Evolutionary conservation across 2,329 filamentous ascomycete genomes (phyloP).

Genomic region (Fusarium begoniae): DNA sequence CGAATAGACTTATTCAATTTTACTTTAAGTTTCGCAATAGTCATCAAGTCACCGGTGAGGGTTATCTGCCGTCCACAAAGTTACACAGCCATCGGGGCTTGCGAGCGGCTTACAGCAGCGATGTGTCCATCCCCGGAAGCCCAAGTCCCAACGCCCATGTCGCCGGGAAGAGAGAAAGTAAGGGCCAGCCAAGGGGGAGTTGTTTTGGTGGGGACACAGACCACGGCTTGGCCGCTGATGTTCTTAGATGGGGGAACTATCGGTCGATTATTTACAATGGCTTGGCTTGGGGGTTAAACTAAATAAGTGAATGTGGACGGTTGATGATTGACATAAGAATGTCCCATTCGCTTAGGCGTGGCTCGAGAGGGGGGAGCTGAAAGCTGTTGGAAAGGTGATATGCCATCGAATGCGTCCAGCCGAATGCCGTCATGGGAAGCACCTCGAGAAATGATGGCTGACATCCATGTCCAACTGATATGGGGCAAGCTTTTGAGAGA

Average conservation of each 20-base stretch:
- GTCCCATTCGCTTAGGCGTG: neutral
- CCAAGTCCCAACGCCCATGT: constrained; percentile 7
- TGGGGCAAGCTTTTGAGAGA: constrained; percentile 10
- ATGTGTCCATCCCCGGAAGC: neutral
- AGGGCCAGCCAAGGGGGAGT: constrained; percentile 1
- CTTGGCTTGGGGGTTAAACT: constrained; percentile 1
- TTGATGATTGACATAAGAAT: constrained; percentile 6
- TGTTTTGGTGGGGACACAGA: constrained; percentile 17
- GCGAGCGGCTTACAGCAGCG: constrained; percentile 21
- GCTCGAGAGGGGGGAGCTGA: neutral
- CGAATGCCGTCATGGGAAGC: constrained; percentile 23
- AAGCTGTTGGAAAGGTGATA: neutral
- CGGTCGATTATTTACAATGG: constrained; percentile 15
- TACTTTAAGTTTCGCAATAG: neutral
- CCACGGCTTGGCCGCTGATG: constrained; percentile 8
- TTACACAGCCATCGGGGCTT: constrained; percentile 9
- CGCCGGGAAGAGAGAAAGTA: constrained; percentile 1
- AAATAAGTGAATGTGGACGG: constrained; percentile 2
- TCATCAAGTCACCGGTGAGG: neutral
- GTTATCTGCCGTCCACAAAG: neutral
- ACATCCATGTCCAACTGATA: constrained; percentile 14
- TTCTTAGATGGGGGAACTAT: constrained; percentile 14
- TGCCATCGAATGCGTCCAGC: constrained; percentile 2
- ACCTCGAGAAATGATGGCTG: constrained; percentile 34
- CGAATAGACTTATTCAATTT: constrained; percentile 7